Percentiles rank a stretch among this genome's conserved stretches.
phyloP scores from a whole-genome alignment of 2,329 filamentous ascomycete genomes.

The Exophiala viscosa region DNA sequence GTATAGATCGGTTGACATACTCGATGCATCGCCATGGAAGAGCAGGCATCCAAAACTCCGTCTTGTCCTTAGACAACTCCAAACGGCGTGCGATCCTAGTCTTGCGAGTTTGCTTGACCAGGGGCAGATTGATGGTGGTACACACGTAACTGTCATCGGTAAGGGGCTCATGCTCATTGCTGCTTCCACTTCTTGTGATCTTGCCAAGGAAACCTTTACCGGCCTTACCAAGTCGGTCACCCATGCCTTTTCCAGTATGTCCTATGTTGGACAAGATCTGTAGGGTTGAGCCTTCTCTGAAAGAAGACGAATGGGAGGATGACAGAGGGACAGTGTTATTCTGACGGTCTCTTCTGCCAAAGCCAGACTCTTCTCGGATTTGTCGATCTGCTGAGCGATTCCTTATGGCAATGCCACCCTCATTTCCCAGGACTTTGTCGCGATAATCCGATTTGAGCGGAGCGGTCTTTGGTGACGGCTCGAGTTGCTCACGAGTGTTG shows the following conservation, averaged over 20 bases:
- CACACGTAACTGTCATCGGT: constrained; percentile 81
- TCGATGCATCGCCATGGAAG: constrained; percentile 95
- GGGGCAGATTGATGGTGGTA: constrained; percentile 78
- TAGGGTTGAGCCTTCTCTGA: constrained; percentile 58
- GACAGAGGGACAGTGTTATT: constrained; percentile 22
- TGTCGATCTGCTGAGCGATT: constrained; percentile 71
- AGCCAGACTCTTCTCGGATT: constrained; percentile 29
- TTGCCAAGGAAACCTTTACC: constrained; percentile 82
- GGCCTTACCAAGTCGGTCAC: constrained; percentile 66
- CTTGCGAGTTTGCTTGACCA: constrained; percentile 83
- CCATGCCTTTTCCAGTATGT: constrained; percentile 68
- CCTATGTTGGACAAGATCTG: constrained; percentile 71
- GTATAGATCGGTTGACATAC: constrained; percentile 41
- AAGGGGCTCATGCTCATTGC: constrained; percentile 61
- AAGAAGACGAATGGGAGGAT: constrained; percentile 52
- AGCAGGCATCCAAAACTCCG: constrained; percentile 97
- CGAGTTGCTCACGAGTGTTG: constrained; percentile 30
- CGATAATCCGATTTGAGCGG: constrained; percentile 51
- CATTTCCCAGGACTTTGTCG: constrained; percentile 65
- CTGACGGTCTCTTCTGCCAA: constrained; percentile 17
- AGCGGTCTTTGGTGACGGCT: constrained; percentile 52
- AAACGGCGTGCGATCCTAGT: constrained; percentile 88
- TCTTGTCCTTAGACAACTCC: constrained; percentile 87
- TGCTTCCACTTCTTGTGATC: constrained; percentile 65
- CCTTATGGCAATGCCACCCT: constrained; percentile 61